These are phyloP conservation scores for Astragalus membranaceus DNA, from an alignment of 306 rosid species.

Conservation along the genomic window DNA sequence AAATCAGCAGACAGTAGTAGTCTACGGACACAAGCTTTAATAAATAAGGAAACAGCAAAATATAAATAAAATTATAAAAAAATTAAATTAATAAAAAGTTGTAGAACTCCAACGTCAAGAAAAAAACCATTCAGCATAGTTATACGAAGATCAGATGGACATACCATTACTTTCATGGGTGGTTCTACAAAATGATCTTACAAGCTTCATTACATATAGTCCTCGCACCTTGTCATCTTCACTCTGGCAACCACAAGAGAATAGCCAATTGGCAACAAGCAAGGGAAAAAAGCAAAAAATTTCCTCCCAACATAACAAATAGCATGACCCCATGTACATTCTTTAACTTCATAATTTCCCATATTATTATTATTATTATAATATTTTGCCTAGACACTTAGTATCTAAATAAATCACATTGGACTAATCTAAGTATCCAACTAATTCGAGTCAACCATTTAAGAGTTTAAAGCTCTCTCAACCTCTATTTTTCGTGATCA, in stretches of 20 bases:
- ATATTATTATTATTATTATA: too few relatives aligned
- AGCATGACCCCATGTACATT: not conserved
- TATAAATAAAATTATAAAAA: not conserved
- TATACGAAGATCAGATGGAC: slow-evolving; percentile 19
- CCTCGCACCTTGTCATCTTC: slow-evolving; percentile 84
- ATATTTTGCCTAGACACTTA: not conserved
- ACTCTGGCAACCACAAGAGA: slow-evolving; percentile 37
- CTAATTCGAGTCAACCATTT: not conserved
- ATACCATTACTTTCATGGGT: slow-evolving; percentile 54
- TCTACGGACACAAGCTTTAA: not conserved
- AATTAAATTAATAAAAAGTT: not conserved
- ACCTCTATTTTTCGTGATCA: too few relatives aligned
- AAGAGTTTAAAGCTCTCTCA: too few relatives aligned
- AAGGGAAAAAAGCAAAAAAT: not conserved
- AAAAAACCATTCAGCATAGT: not conserved
- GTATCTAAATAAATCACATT: not conserved
- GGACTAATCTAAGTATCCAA: too few relatives aligned
- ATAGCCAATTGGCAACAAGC: not conserved
- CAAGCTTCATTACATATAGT: slow-evolving; percentile 80
- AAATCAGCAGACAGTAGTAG: not conserved
- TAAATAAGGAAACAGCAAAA: too few relatives aligned
- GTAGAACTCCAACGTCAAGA: not conserved
- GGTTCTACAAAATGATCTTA: slow-evolving; percentile 84
- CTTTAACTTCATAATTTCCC: not conserved
- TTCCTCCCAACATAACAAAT: not conserved